Base-by-base conservation (phyloP, 1,284 basidiomycete genomes). In the Boletus sp. region DNA sequence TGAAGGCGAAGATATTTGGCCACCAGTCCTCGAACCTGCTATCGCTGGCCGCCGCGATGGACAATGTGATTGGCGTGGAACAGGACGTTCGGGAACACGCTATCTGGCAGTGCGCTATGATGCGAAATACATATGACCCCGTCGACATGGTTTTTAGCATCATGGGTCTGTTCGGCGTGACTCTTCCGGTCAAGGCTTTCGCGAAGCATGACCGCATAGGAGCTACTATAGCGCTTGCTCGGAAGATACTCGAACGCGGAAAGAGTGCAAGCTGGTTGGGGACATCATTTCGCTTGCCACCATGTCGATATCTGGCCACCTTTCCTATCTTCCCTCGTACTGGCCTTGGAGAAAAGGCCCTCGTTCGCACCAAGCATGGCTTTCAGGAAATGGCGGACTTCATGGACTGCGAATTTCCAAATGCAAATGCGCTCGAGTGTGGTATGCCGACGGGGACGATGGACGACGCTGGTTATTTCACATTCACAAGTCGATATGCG, bases 341-440 rank as follows among this genome's bases (percentile, higher is more conserved):
- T 11, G 51, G 51, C 20, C 31, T 53, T 27, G 51, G 31, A 35
- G 51, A 53, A 52, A 53, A 53, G 51, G 51, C 51, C 47, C 51
- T 53, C 31, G 47, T 52, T 53, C 51, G 31, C 22, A 53, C 51
- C 47, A 53, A 52, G 33, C 4, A 15, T 27, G 51, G 51, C 13
- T 51, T 53, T 36, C 51, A 53, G 18, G 51, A 53, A 13, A 53
- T 53, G 51, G 48, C 48, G 3, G 44, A 53, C 27, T 53, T 53
- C 47, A 52, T 53, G 51, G 51, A 53, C 22, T 53, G 51, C 22
- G 51, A 53, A 35, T 53, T 53, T 27, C 47, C 47, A 18, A 53
- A 53, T 20, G 47, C 22, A 35, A 18, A 53, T 31, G 48, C 51
- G 5, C 51, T 53, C 13, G 31, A 53, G 33, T 35, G 31, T 6